phyloP scores from a whole-genome alignment of 805 yeast genomes.

The Candida argentea region DNA sequence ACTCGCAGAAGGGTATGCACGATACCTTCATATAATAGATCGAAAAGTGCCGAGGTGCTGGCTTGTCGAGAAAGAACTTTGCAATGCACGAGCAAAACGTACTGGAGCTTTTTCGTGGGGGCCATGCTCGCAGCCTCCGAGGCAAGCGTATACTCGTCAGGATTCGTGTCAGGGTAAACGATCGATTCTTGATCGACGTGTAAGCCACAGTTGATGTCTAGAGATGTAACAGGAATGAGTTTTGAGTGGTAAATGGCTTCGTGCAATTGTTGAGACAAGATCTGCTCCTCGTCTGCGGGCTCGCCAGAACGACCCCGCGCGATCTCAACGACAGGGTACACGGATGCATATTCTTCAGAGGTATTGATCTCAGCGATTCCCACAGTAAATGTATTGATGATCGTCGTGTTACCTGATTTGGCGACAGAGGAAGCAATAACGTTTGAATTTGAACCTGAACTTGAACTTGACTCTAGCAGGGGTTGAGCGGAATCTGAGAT shows the following conservation, averaged over 20 bases:
- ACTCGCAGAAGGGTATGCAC: slow-evolving; percentile 51
- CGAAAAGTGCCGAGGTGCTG: slow-evolving; percentile 48
- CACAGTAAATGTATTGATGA: slow-evolving; percentile 62
- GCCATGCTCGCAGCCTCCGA: slow-evolving; percentile 1
- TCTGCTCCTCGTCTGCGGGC: slow-evolving; percentile 82
- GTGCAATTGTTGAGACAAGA: slow-evolving; percentile 52
- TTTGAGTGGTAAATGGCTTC: slow-evolving; percentile 52
- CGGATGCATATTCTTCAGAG: slow-evolving; percentile 16
- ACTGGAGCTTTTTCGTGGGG: slow-evolving; percentile 15
- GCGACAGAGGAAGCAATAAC: slow-evolving; percentile 59
- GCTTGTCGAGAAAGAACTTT: slow-evolving; percentile 76
- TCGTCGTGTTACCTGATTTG: slow-evolving; percentile 62
- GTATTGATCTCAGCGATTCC: slow-evolving; percentile 49
- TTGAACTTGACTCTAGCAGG: slow-evolving; percentile 12
- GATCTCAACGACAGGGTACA: slow-evolving; percentile 70
- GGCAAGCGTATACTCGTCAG: slow-evolving; percentile 8
- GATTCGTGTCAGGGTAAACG: slow-evolving; percentile 18
- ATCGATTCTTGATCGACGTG: slow-evolving; percentile 9
- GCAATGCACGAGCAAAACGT: slow-evolving; percentile 59
- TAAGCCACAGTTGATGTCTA: slow-evolving; percentile 9
- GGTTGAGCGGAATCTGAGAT: slow-evolving; percentile 28
- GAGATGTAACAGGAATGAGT: slow-evolving; percentile 30
- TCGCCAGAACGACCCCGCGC: slow-evolving; percentile 69
- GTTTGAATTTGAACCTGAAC: slow-evolving; percentile 15
- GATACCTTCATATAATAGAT: slow-evolving; percentile 62